These are phyloP conservation scores for Incumbomyces lentus DNA, from an alignment of 2,329 filamentous ascomycete genomes.

Conservation along the genomic window DNA sequence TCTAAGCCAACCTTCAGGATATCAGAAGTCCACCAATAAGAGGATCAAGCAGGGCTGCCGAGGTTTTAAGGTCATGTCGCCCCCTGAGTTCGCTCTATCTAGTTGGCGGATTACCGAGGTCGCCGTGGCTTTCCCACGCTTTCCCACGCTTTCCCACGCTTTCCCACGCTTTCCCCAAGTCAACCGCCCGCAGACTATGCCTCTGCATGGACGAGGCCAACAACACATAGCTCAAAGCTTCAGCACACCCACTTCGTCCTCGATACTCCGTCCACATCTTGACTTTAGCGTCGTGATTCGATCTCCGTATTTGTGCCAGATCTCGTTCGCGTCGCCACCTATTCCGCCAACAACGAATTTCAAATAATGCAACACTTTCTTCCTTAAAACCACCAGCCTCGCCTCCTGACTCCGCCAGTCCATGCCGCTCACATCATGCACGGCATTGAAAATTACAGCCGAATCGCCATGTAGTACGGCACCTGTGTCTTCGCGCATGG, in stretches of 20 bases:
- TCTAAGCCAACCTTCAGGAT: too few relatives aligned
- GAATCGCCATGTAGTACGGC: neutral
- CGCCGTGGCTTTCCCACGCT: too few relatives aligned
- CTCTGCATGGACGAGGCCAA: too few relatives aligned
- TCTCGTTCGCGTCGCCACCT: neutral
- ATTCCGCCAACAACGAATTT: conserved; percentile 14
- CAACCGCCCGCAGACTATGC: too few relatives aligned
- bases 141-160: too few relatives aligned
- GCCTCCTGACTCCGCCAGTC: conserved; percentile 12
- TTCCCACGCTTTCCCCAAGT: too few relatives aligned
- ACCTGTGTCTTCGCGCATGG: conserved; percentile 6
- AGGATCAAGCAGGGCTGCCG: too few relatives aligned
- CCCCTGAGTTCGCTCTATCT: too few relatives aligned
- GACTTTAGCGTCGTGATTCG: conserved; percentile 1
- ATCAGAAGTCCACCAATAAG: too few relatives aligned
- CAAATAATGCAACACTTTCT: conserved; percentile 17
- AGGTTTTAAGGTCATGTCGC: too few relatives aligned
- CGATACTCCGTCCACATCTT: neutral
- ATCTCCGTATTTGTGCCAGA: conserved; percentile 1
- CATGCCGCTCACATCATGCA: conserved; percentile 16
- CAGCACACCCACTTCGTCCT: conserved; percentile 3
- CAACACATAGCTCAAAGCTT: conserved; percentile 1
- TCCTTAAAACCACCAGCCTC: conserved; percentile 15
- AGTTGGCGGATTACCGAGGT: too few relatives aligned
- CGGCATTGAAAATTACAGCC: conserved; percentile 11